Evolutionary conservation across 192 early-diverging fungal species (phyloP).

Genomic region (Phycomyces nitens): DNA sequence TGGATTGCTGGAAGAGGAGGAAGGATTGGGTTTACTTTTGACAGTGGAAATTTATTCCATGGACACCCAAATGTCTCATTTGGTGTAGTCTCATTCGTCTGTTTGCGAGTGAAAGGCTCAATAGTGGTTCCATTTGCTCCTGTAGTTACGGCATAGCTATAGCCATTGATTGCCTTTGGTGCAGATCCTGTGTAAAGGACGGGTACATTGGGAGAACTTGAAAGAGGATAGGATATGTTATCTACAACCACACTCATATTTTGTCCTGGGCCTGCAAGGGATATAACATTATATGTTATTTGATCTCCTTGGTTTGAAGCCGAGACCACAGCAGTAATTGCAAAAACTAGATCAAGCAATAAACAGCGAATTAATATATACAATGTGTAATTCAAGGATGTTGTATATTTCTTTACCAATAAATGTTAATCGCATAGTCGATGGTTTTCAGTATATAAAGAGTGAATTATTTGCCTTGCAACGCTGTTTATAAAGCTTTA

Average conservation of each 20-base stretch:
- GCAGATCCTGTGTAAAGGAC: neutral
- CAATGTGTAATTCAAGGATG: no score
- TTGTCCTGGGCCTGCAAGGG: neutral
- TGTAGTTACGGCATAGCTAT: neutral
- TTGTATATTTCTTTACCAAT: no score
- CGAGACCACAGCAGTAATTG: no score
- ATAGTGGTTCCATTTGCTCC: neutral
- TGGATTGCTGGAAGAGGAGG: conserved; percentile 8
- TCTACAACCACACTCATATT: neutral
- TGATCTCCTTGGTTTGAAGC: no score
- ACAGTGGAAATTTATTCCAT: conserved; percentile 2
- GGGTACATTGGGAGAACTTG: neutral
- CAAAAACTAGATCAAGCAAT: no score
- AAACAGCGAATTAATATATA: no score
- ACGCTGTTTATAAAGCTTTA: no score
- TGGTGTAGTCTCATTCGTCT: neutral
- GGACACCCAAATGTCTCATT: neutral
- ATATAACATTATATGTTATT: conserved; percentile 10
- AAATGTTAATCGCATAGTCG: no score
- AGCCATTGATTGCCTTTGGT: neutral
- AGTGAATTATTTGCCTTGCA: no score
- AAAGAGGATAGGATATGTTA: neutral
- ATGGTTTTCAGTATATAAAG: no score
- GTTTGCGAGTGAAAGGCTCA: neutral
- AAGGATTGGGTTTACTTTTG: conserved; percentile 1